Evolutionary conservation across 2,329 filamentous ascomycete species (phyloP), one percentile per base, ranked within the genome.

Genomic region (Waltergamsia citrina): DNA sequence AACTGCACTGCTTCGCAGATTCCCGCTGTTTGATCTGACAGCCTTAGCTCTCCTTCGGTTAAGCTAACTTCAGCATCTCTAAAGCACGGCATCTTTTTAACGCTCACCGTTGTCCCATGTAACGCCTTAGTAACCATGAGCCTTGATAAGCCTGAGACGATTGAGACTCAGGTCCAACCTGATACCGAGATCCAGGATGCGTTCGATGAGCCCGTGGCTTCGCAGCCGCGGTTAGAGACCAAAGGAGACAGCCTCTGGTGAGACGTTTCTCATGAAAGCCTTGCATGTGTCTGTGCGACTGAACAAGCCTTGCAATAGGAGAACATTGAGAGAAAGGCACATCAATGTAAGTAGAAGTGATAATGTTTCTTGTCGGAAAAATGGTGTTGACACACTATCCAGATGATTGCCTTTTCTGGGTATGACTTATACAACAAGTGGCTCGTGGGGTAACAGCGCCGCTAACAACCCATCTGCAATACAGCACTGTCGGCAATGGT

Each of bases 381-480:
- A 25, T 9, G 23, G 9, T n/a, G 23, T n/a, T 25, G n/a, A 25
- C 23, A 9, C 9, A n/a, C n/a, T n/a, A n/a, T 25, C 39, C 23
- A 61, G 56, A 63, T 62, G 60, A 63, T 63, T 39, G 57, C 59
- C 20, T 62, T 63, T 36, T 62, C 59, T 34, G 60, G 59, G 54
- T 60, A 49, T 32, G 53, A 18, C 10, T 22, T 18, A 6, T 32
- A 30, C 6, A 25, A 9, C n/a, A n/a, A n/a, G n/a, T n/a, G n/a
- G n/a, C n/a, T n/a, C n/a, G n/a, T n/a, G n/a, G n/a, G n/a, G n/a
- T n/a, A n/a, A n/a, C n/a, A n/a, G n/a, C n/a, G n/a, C n/a, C n/a
- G n/a, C n/a, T n/a, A n/a, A n/a, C n/a, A n/a, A n/a, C n/a, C n/a
- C n/a, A n/a, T n/a, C n/a, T n/a, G n/a, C n/a, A n/a, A n/a, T n/a